These are phyloP conservation scores for Exophiala sideris DNA, from an alignment of 2,329 filamentous ascomycete genomes.

Conservation along the genomic window DNA sequence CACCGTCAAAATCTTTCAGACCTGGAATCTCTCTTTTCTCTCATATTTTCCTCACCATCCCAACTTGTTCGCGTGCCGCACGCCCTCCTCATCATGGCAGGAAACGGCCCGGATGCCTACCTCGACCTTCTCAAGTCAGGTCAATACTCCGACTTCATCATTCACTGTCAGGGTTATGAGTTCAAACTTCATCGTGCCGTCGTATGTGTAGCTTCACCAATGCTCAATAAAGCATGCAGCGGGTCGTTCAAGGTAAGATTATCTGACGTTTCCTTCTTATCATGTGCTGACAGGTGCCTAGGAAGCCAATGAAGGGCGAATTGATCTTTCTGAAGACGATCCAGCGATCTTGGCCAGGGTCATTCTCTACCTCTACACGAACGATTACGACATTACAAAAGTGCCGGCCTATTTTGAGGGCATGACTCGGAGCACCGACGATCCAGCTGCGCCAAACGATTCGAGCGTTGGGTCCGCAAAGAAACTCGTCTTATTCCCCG, in stretches of 20 bases:
- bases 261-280: too few species aligned
- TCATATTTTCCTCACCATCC: neutral
- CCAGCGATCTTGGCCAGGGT: neutral
- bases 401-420: too few species aligned
- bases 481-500: too few species aligned
- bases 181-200: constrained; percentile 1
- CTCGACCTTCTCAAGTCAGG: neutral
- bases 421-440: too few species aligned
- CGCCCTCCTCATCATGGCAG: neutral
- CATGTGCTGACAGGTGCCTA: neutral
- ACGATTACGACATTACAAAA: neutral
- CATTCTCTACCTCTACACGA: neutral
- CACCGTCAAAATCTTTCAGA: too few species aligned
- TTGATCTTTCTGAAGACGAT: neutral
- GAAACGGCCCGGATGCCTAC: neutral
- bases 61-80: neutral
- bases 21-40: neutral
- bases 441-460: too few species aligned
- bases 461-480: too few species aligned
- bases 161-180: neutral
- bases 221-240: neutral
- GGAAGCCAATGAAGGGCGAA: neutral
- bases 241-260: neutral
- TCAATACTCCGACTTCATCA: neutral
- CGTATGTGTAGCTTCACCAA: neutral